Conservation (phyloP, 441 rosid genomes). For the Populus hybrid region DNA sequence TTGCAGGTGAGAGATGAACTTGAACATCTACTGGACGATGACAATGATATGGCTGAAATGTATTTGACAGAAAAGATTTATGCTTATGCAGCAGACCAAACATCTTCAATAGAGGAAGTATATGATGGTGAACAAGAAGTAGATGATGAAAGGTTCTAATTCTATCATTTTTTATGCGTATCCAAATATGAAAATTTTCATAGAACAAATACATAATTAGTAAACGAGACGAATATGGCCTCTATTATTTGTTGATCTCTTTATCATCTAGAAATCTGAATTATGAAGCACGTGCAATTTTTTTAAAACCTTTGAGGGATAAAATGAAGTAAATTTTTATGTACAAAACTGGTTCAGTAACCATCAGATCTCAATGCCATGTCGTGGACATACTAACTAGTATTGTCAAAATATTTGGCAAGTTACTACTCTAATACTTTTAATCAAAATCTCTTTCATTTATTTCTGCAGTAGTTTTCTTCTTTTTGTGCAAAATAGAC, state of each 20-base stretch:
- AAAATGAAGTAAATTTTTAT: too few relatives aligned
- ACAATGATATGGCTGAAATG: conserved; percentile 64
- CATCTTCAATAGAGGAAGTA: conserved; percentile 22
- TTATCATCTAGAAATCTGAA: neutral
- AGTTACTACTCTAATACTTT: neutral
- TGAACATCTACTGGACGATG: conserved; percentile 60
- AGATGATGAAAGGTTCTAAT: conserved; percentile 30
- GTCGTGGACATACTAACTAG: neutral
- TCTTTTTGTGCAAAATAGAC: neutral
- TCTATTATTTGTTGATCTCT: neutral
- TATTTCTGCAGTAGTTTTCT: neutral
- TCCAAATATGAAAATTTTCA: neutral
- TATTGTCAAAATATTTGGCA: neutral
- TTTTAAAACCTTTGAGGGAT: neutral
- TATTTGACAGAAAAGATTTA: conserved; percentile 48
- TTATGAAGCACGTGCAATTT: neutral
- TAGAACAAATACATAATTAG: neutral
- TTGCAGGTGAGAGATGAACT: conserved; percentile 61
- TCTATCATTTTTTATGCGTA: neutral
- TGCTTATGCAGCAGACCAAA: conserved; percentile 20
- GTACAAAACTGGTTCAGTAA: neutral
- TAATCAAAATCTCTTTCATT: neutral
- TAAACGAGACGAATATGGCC: neutral
- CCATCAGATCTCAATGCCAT: too few relatives aligned
- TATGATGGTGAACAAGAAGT: conserved; percentile 18